A percentile compares a stretch with the other conserved stretches of the same genome.
Conservation (phyloP, 352 stramenopile species). For the Phytopythium delawarense region DNA sequence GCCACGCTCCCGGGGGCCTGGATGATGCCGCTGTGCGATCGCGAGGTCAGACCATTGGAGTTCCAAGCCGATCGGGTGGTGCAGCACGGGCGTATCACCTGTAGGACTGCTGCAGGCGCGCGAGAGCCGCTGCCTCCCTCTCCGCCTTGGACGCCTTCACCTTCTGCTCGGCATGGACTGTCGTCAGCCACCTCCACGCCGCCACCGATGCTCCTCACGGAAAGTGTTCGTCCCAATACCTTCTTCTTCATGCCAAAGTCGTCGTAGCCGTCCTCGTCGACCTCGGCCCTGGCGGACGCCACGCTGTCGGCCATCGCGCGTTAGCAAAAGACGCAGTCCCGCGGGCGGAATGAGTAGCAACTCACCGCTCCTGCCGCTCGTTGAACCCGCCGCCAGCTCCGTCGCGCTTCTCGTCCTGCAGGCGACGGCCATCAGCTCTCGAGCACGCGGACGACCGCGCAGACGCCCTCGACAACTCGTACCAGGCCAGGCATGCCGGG, state of each 20-base stretch:
- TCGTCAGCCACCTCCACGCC: not conserved
- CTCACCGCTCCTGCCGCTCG: conserved; percentile 76
- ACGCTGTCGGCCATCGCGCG: conserved; percentile 25
- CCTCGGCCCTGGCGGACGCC: conserved; percentile 68
- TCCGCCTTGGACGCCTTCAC: conserved; percentile 71
- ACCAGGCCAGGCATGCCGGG: conserved; percentile 60
- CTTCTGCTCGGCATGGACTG: conserved; percentile 25
- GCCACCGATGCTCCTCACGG: not conserved
- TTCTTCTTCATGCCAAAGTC: conserved; percentile 86
- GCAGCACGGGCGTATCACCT: conserved; percentile 24
- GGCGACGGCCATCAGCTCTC: not conserved
- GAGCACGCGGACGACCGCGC: not conserved
- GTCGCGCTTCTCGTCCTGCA: conserved; percentile 74
- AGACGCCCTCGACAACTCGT: not conserved
- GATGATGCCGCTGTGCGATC: conserved; percentile 37
- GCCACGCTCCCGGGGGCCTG: conserved; percentile 13
- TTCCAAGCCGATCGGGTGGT: conserved; percentile 4
- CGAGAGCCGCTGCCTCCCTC: conserved; percentile 74
- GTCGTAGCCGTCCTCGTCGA: conserved; percentile 84
- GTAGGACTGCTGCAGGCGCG: conserved; percentile 78
- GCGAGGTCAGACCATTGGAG: not conserved
- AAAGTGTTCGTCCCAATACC: conserved; percentile 18
- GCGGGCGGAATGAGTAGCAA: not conserved
- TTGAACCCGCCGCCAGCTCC: conserved; percentile 80
- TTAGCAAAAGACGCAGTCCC: not conserved